Conservation (phyloP, 2,329 filamentous ascomycete species). For the Phyllachora maydis region DNA sequence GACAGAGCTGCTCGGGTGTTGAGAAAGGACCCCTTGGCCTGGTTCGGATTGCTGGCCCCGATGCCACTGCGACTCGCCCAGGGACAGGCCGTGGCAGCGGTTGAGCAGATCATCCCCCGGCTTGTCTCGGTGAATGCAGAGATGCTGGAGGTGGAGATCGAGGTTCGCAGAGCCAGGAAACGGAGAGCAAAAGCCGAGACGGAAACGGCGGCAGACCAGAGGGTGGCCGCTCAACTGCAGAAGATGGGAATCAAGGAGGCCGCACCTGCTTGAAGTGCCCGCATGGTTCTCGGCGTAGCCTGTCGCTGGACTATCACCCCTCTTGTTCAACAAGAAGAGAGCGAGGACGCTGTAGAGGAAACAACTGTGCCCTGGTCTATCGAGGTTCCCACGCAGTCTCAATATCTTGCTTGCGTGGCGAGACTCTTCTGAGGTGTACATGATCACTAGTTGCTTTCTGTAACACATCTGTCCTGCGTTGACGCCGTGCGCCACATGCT, state of each 20-base stretch:
- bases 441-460: too few relatives aligned
- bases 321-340: background rate
- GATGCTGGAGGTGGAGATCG: constrained; percentile 45
- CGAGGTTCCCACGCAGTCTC: too few relatives aligned
- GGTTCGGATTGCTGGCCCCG: constrained; percentile 35
- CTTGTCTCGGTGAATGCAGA: constrained; percentile 35
- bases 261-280: too few relatives aligned
- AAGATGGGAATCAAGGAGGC: too few relatives aligned
- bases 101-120: constrained; percentile 34
- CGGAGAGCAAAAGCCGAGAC: constrained; percentile 25
- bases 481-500: too few relatives aligned
- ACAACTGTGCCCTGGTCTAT: too few relatives aligned
- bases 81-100: constrained; percentile 27
- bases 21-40: constrained; percentile 31
- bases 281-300: too few relatives aligned
- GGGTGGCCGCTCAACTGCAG: constrained; percentile 6
- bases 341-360: too few relatives aligned
- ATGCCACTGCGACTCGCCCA: constrained; percentile 36
- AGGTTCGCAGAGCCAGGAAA: constrained; percentile 42
- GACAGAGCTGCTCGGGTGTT: too few relatives aligned
- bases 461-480: too few relatives aligned
- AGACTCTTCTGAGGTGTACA: too few relatives aligned
- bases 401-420: too few relatives aligned
- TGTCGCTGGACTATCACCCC: background rate
- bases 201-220: constrained; percentile 12